A percentile compares a stretch with the other conserved stretches of the same genome.
phyloP scores from a whole-genome alignment of 352 stramenopile genomes.

The Phytophthora palmivora region DNA sequence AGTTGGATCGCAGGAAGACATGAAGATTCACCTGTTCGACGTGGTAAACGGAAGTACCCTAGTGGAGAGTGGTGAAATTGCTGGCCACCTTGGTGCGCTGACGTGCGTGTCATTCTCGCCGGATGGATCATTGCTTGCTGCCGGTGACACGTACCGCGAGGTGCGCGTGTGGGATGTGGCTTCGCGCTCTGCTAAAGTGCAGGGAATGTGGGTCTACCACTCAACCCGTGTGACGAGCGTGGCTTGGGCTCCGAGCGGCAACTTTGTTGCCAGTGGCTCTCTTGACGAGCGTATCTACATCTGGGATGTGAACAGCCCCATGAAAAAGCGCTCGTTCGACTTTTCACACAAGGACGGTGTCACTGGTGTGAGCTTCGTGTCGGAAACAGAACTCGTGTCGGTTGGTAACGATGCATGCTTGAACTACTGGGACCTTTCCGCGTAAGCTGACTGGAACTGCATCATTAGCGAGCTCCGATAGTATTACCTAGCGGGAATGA shows the following conservation, averaged over 20 bases:
- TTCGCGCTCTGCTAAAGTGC: slow-evolving; percentile 83
- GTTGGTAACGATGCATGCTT: slow-evolving; percentile 85
- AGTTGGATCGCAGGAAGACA: slow-evolving; percentile 83
- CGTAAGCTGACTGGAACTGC: slow-evolving; percentile 20
- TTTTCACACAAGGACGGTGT: slow-evolving; percentile 88
- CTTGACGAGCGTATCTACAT: slow-evolving; percentile 97
- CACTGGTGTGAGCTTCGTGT: slow-evolving; percentile 74
- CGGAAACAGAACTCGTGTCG: slow-evolving; percentile 77
- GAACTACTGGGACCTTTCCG: slow-evolving; percentile 76
- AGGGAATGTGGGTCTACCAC: slow-evolving; percentile 97
- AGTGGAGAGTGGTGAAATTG: slow-evolving; percentile 67
- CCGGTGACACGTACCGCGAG: slow-evolving; percentile 89
- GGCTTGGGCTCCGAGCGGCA: slow-evolving; percentile 93
- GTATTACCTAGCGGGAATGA: background rate
- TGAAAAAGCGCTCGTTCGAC: slow-evolving; percentile 72
- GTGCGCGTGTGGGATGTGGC: slow-evolving; percentile 91
- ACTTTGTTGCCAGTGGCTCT: slow-evolving; percentile 92
- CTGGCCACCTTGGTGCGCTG: slow-evolving; percentile 76
- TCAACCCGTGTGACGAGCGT: slow-evolving; percentile 94
- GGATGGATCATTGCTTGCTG: slow-evolving; percentile 82
- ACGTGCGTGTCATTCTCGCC: slow-evolving; percentile 88
- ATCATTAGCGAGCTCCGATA: no score
- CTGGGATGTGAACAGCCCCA: slow-evolving; percentile 91
- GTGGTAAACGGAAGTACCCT: slow-evolving; percentile 69
- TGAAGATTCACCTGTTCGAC: slow-evolving; percentile 90